Evolutionary conservation across 2,329 filamentous ascomycete genomes (phyloP).

Genomic region (Ophiostoma montium): DNA sequence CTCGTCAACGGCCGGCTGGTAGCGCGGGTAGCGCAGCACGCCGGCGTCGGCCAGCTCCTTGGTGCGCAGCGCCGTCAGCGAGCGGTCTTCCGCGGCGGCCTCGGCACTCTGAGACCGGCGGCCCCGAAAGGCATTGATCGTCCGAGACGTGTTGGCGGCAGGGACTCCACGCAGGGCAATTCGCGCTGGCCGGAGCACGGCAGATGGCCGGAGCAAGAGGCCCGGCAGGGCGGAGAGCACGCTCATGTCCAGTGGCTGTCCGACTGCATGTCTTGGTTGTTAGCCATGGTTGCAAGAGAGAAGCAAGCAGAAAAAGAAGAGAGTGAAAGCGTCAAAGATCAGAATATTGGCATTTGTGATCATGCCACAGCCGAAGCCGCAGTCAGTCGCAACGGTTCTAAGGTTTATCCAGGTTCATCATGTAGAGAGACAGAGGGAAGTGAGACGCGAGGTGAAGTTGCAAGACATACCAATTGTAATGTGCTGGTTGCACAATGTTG

Average conservation of each 20-base stretch:
- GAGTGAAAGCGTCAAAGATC: conserved; percentile 6
- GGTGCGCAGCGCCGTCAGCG: conserved; percentile 24
- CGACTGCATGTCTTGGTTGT: neutral
- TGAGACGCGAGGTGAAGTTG: neutral
- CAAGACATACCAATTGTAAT: neutral
- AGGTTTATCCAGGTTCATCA: conserved; percentile 37
- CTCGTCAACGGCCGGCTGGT: conserved; percentile 4
- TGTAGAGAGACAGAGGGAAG: conserved; percentile 7
- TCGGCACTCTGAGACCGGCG: no score
- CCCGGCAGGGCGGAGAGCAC: neutral
- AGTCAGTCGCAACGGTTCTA: conserved; percentile 48
- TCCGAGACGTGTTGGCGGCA: no score
- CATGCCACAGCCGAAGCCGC: conserved; percentile 29
- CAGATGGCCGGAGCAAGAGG: neutral
- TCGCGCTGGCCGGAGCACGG: neutral
- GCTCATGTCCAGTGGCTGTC: neutral
- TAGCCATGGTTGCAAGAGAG: neutral
- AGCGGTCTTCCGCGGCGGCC: conserved; percentile 9
- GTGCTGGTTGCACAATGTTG: neutral
- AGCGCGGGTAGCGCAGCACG: conserved; percentile 41
- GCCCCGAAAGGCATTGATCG: no score
- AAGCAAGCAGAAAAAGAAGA: neutral
- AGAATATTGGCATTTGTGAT: conserved; percentile 36
- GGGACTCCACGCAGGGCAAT: neutral
- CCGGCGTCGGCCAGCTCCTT: conserved; percentile 36